Evolutionary conservation across 2,329 filamentous ascomycete species (phyloP).

Genomic region (Gaeumannomyces tritici): DNA sequence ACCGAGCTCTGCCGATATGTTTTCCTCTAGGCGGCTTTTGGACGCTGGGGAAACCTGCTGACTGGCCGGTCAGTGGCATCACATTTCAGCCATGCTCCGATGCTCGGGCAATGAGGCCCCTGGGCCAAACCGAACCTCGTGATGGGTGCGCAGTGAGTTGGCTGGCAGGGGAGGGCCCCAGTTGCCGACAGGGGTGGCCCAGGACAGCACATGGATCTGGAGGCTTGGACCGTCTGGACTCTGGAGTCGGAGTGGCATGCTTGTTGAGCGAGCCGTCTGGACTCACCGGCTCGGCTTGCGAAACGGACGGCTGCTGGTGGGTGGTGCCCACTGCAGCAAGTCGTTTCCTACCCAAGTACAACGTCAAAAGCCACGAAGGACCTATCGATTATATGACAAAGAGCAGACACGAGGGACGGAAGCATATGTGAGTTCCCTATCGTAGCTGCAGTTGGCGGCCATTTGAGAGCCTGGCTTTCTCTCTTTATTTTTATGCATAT

Average conservation of each 20-base stretch:
- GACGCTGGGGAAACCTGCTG: background rate
- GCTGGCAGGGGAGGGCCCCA: background rate
- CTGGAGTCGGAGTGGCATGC: background rate
- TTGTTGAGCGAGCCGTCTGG: too few species aligned
- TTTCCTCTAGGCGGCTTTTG: background rate
- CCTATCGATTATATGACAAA: too few species aligned
- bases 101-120: background rate
- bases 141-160: background rate
- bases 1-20: background rate
- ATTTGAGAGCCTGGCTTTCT: background rate
- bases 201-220: background rate
- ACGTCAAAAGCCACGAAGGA: too few species aligned
- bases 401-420: too few species aligned
- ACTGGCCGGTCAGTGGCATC: background rate
- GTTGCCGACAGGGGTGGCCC: background rate
- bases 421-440: too few species aligned
- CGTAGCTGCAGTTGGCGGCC: background rate
- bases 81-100: background rate
- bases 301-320: too few species aligned
- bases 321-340: background rate
- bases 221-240: background rate
- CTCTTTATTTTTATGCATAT: background rate
- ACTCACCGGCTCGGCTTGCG: background rate
- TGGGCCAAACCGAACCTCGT: background rate
- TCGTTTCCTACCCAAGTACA: background rate